These are phyloP conservation scores for Epichloe sp. DNA, from an alignment of 2,329 filamentous ascomycete genomes.

Conservation along the genomic window DNA sequence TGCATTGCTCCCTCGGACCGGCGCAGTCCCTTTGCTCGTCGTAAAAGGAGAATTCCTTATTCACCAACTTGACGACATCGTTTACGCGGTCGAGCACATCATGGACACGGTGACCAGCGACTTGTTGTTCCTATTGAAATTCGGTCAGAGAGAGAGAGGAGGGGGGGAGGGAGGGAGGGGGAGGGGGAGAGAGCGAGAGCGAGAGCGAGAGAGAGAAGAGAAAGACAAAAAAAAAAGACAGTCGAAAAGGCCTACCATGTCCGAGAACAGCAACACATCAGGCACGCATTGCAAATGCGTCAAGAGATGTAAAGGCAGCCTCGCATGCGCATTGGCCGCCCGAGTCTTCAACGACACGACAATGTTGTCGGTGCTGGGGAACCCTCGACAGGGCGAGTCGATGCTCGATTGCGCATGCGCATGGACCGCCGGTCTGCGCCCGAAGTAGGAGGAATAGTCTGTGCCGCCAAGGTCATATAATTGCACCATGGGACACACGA, in stretches of 20 bases:
- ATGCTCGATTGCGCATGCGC: constrained; percentile 23
- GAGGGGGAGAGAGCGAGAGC: neutral
- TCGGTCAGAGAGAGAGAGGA: neutral
- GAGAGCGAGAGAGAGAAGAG: neutral
- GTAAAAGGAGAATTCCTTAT: constrained; percentile 34
- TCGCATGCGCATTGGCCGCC: constrained; percentile 40
- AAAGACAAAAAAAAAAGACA: neutral
- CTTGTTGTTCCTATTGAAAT: constrained; percentile 29
- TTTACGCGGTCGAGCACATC: constrained; percentile 28
- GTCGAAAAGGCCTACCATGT: constrained; percentile 23
- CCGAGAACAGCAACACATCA: constrained; percentile 44
- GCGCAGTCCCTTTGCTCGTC: constrained; percentile 32
- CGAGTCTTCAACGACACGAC: constrained; percentile 46
- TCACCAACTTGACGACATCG: constrained; percentile 22
- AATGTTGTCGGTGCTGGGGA: constrained; percentile 30
- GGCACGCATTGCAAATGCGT: constrained; percentile 40
- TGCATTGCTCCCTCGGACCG: constrained; percentile 32
- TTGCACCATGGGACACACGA: neutral
- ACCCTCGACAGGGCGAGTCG: constrained; percentile 24
- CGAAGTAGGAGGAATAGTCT: constrained; percentile 16
- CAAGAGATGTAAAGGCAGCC: constrained; percentile 41
- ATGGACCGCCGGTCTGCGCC: constrained; percentile 18
- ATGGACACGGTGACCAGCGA: constrained; percentile 31
- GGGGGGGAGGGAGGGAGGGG: neutral
- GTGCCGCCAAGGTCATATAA: neutral